Base-by-base conservation (phyloP, 1,284 basidiomycete genomes). In the Naganishia albida region DNA sequence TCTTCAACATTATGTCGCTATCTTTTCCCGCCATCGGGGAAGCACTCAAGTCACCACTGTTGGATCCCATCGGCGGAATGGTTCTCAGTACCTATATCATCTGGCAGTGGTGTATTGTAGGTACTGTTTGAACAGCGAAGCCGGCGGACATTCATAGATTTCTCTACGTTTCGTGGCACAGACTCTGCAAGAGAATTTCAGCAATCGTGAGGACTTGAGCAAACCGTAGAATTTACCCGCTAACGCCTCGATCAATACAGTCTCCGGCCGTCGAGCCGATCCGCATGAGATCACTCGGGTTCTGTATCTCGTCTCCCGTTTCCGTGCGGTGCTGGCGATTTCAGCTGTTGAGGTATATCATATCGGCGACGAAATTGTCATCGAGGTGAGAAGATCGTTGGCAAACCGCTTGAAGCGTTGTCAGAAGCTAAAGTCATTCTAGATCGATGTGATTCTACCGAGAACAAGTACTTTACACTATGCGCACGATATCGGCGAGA, bases 1-100 rank as follows among this genome's bases (percentile, higher is more conserved):
- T 81, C 48, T 81, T 85, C 74, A 85, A 85, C 73, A 73, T 81
- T 28, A 81, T 83, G 70, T 84, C 83, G 7, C 77, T 85, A 18
- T 72, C 82, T 26, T 85, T 85, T 70, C 84, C 83, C 1, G 77
- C 70, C 63, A 67, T 80, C 18, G 80, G 80, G 1, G 67, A 72
- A 16, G 65, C 73, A 34, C 39, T 80, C 4, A 42, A 69, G 1
- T 78, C 75, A 70, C 69, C 68, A 0, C 70, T 79, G 25, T 75
- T 83, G 12, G 82, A 82, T 70, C 80, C 82, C 3, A 72, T 82
- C 7, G 82, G 81, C 16, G 82, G 82, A 43, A 77, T 81, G 70
- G 68, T 82, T 1, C 71, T 83, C 12, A 81, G 80, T 0, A 52
- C 77, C 1, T 82, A 82, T 71, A 78, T 83, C 70, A 82, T 82